These are phyloP conservation scores for Amauroascus verrucosus DNA, from an alignment of 2,329 filamentous ascomycete species.

Conservation along the genomic window DNA sequence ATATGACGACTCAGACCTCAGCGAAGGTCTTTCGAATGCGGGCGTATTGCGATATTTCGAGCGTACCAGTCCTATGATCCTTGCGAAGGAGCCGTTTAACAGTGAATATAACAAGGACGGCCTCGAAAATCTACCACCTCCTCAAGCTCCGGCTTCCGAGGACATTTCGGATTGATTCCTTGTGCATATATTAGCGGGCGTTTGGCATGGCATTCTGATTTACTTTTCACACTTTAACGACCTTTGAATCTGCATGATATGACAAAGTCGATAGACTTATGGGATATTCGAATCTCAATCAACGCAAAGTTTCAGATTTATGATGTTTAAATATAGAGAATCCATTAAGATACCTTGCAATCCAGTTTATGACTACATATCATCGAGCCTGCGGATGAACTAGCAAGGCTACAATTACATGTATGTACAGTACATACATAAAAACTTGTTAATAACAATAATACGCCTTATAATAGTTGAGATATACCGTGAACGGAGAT, in stretches of 20 bases:
- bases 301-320: too few species aligned
- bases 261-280: constrained; percentile 2
- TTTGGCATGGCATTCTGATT: constrained; percentile 1
- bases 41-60: constrained; percentile 47
- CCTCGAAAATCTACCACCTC: constrained; percentile 8
- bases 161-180: constrained; percentile 9
- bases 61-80: constrained; percentile 32
- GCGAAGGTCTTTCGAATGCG: constrained; percentile 40
- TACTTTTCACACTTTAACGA: background rate
- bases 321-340: too few species aligned
- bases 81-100: constrained; percentile 11
- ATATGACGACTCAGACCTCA: constrained; percentile 32
- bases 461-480: too few species aligned
- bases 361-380: too few species aligned
- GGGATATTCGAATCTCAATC: background rate
- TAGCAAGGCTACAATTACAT: too few species aligned
- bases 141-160: constrained; percentile 7
- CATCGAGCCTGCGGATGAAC: too few species aligned
- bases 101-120: constrained; percentile 1
- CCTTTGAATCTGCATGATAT: background rate
- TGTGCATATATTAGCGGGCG: background rate
- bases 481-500: too few species aligned
- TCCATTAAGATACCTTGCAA: too few species aligned
- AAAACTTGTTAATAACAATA: too few species aligned
- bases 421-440: too few species aligned